A percentile compares a stretch with the other conserved stretches of the same genome.
These are phyloP conservation scores for Cochlearia excelsa DNA, from an alignment of 345 rosid genomes.

Conservation along the genomic window DNA sequence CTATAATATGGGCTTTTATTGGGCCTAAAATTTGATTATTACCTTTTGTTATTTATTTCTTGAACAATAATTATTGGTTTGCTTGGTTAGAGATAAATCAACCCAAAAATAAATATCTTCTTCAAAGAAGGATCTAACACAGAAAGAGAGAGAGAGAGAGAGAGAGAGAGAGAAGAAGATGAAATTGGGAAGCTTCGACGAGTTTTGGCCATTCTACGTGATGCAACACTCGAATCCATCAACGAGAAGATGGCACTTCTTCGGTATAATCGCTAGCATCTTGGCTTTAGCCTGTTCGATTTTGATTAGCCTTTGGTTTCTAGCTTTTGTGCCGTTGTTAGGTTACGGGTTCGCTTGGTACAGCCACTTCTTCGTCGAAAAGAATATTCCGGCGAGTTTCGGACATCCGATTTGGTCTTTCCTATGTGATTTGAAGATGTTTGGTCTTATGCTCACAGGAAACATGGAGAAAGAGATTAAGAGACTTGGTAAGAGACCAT, in stretches of 20 bases:
- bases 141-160: too few species aligned
- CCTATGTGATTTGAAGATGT: not conserved
- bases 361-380: slow-evolving; percentile 93
- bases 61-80: too few species aligned
- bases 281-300: slow-evolving; percentile 48
- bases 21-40: too few species aligned
- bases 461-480: not conserved
- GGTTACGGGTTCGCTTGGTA: slow-evolving; percentile 93
- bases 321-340: slow-evolving; percentile 58
- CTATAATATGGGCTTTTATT: too few species aligned
- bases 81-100: too few species aligned
- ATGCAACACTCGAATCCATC: slow-evolving; percentile 82
- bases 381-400: slow-evolving; percentile 73
- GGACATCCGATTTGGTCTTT: slow-evolving; percentile 19
- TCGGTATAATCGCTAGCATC: slow-evolving; percentile 57
- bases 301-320: slow-evolving; percentile 54
- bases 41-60: too few species aligned
- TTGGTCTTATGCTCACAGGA: not conserved
- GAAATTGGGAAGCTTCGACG: slow-evolving; percentile 94
- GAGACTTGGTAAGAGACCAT: not conserved
- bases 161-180: slow-evolving; percentile 29
- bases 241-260: slow-evolving; percentile 89
- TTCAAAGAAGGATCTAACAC: too few species aligned
- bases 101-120: too few species aligned
- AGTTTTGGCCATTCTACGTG: slow-evolving; percentile 89